Evolutionary conservation across 208 protist species (phyloP), one percentile per base, ranked within the genome.

Genomic region (Leishmania martiniquensis): DNA sequence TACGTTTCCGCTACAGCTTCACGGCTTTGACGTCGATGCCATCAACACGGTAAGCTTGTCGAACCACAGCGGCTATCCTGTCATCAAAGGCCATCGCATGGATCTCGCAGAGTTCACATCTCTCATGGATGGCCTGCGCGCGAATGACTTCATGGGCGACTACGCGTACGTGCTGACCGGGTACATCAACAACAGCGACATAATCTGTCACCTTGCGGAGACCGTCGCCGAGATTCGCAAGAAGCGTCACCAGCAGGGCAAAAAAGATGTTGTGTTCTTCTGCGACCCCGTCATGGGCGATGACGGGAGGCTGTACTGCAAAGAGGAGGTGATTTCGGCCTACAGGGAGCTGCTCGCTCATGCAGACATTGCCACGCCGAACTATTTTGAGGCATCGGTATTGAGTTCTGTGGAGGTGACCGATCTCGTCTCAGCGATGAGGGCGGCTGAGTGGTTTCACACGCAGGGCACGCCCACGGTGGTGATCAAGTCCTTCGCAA

Each of bases 201-300:
- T 98, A 59, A 79, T 99, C 22, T 55, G 71, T 12, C 77, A 87
- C 42, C 72, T 99, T 15, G 72, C 85, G 25, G 70, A 78, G 4
- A 91, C 93, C 17, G 69, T 98, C 20, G 42, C 75, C 1, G 84
- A 93, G 83, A 78, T 99, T 20, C 89, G 93, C 22, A 59, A 80
- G 29, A 67, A 90, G 66, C 79, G 93, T 39, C 63, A 76, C 59
- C 86, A 92, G 65, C 73, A 89, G 54, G 59, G 45, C 51, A 47
- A 65, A 57, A 80, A 84, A 22, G 79, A 83, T 42, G 69, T 91
- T 0, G 84, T 78, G 22, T 98, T 91, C 77, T 83, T 98, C 45
- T 99, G 98, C 87, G 98, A 99, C 77, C 98, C 98, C 1, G 98
- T 99, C 4, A 89, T 99, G 72, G 98, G 98, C 47, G 98, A 99